Evolutionary conservation across 176 grass and related monocot genomes (phyloP).

Genomic region (Oryza rufipogon): DNA sequence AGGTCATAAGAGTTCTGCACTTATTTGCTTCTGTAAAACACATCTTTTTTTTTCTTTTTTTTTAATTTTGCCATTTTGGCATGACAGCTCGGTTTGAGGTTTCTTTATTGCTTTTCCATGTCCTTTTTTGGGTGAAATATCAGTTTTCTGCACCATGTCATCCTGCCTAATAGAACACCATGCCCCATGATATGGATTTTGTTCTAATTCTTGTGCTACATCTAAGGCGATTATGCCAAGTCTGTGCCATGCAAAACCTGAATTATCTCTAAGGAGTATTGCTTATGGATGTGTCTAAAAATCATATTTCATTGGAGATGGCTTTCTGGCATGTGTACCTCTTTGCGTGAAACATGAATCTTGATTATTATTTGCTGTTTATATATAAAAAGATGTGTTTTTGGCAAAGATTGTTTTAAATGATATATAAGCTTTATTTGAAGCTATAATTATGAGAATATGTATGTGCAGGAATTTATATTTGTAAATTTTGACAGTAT

Average conservation of each 20-base stretch:
- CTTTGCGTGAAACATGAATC: background rate
- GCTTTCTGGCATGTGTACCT: background rate
- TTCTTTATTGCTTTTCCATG: background rate
- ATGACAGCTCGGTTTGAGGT: background rate
- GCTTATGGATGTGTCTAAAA: conserved; percentile 8
- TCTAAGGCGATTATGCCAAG: background rate
- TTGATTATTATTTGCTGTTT: conserved; percentile 2
- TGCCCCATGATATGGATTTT: no score
- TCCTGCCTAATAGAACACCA: no score
- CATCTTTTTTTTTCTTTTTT: background rate
- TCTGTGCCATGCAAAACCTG: background rate
- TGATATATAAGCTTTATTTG: conserved; percentile 18
- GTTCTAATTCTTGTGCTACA: background rate
- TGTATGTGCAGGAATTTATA: conserved; percentile 3
- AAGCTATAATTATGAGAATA: conserved; percentile 21
- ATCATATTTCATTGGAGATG: background rate
- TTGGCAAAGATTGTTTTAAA: background rate
- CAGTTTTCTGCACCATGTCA: no score
- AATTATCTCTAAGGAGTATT: background rate
- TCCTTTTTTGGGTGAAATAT: background rate
- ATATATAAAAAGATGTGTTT: background rate
- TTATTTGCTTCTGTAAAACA: background rate
- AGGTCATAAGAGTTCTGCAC: background rate
- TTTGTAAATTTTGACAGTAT: conserved; percentile 24
- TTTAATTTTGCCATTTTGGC: background rate